phyloP scores from a whole-genome alignment of 768 basidiomycete genomes.

The Leccinum disarticulatum region DNA sequence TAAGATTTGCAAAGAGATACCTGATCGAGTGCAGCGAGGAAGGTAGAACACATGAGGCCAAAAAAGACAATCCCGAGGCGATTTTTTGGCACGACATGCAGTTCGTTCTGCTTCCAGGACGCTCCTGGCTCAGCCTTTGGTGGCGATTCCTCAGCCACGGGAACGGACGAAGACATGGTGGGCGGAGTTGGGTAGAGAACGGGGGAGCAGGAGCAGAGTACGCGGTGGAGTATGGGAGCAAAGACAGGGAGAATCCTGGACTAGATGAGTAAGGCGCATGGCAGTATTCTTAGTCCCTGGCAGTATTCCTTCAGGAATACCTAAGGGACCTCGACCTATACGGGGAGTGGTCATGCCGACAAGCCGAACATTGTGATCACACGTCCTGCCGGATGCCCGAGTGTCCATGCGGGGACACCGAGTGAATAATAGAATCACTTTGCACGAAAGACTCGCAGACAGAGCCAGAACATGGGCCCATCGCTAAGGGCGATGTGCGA shows the following conservation, averaged over 20 bases:
- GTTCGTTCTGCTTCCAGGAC: constrained; percentile 40
- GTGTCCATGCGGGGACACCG: neutral
- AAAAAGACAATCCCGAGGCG: constrained; percentile 42
- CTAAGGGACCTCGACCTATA: neutral
- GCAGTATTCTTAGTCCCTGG: constrained; percentile 1
- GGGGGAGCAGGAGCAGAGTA: neutral
- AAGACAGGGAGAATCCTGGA: neutral
- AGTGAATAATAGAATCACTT: neutral
- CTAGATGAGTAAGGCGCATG: neutral
- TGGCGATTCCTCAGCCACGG: neutral
- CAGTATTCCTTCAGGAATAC: constrained; percentile 13
- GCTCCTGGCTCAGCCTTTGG: constrained; percentile 27
- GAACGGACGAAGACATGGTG: constrained; percentile 11
- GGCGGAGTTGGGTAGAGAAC: neutral
- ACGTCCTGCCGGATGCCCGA: neutral
- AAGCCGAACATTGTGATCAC: constrained; percentile 5
- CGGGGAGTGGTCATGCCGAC: constrained; percentile 3
- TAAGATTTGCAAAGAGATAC: constrained; percentile 17
- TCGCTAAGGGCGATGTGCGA: neutral
- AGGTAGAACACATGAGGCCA: constrained; percentile 43
- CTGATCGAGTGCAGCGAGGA: constrained; percentile 51
- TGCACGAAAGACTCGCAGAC: neutral
- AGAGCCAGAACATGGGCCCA: neutral
- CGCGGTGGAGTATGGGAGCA: neutral
- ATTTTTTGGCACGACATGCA: constrained; percentile 45